Evolutionary conservation across 352 stramenopile genomes (phyloP).

Genomic region (Pythium coloratum): DNA sequence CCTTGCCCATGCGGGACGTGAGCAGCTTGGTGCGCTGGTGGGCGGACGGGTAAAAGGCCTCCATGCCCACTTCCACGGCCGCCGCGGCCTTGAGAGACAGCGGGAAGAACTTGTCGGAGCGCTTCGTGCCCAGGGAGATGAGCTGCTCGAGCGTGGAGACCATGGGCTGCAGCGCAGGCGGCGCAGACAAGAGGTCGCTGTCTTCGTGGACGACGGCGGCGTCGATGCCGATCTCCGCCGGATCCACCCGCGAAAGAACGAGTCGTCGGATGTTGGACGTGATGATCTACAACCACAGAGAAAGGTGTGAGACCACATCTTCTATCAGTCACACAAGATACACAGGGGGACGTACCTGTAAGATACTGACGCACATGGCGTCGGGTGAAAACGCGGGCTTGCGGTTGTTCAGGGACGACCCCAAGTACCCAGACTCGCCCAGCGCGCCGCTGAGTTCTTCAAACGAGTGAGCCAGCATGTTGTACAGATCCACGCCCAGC

Average conservation of each 20-base stretch:
- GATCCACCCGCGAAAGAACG: constrained; percentile 77
- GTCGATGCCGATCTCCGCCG: constrained; percentile 68
- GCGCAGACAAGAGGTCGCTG: constrained; percentile 50
- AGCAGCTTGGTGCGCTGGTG: constrained; percentile 80
- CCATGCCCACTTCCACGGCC: constrained; percentile 82
- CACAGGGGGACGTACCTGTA: constrained; percentile 38
- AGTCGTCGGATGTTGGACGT: constrained; percentile 81
- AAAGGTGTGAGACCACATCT: neutral
- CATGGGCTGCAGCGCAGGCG: constrained; percentile 63
- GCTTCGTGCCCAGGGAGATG: constrained; percentile 79
- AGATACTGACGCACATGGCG: constrained; percentile 63
- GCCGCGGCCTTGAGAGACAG: constrained; percentile 83
- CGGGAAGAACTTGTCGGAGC: constrained; percentile 75
- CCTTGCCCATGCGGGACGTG: constrained; percentile 80
- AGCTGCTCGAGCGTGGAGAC: constrained; percentile 70
- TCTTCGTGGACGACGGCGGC: constrained; percentile 37
- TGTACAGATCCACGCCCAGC: constrained; percentile 27
- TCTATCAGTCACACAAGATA: neutral
- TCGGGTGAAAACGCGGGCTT: constrained; percentile 51
- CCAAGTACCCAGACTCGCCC: constrained; percentile 19
- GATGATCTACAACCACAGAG: constrained; percentile 43
- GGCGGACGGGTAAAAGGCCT: constrained; percentile 85
- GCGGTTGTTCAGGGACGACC: constrained; percentile 19
- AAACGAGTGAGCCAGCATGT: constrained; percentile 30
- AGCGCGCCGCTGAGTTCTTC: constrained; percentile 19